Conservation (phyloP, 2,329 filamentous ascomycete species). For the Aspergillus oerlinghausenensis region DNA sequence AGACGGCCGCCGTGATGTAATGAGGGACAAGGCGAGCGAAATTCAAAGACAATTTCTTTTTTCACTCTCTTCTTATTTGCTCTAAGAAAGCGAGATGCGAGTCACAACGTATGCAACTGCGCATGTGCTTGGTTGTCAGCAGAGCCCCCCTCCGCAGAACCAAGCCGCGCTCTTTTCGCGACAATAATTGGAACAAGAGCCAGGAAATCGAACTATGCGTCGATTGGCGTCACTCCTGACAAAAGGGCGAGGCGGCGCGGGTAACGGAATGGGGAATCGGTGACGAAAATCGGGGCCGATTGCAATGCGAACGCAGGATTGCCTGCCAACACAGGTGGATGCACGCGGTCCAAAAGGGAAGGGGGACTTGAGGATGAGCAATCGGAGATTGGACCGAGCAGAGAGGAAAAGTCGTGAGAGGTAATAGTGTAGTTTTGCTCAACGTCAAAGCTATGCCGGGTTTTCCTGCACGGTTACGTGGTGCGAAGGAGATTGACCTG, state of each 20-base stretch:
- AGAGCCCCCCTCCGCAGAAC: conserved; percentile 17
- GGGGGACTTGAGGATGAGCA: conserved; percentile 18
- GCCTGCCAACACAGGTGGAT: conserved; percentile 32
- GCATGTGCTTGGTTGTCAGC: conserved; percentile 25
- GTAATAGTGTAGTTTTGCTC: conserved; percentile 23
- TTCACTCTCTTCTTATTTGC: background rate
- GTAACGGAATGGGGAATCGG: conserved; percentile 15
- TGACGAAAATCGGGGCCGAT: conserved; percentile 21
- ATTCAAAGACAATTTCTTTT: conserved; percentile 2
- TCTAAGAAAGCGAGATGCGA: conserved; percentile 14
- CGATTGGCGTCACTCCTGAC: conserved; percentile 10
- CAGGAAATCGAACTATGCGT: conserved; percentile 5
- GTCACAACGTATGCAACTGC: conserved; percentile 21
- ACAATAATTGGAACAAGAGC: background rate
- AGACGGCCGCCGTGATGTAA: conserved; percentile 10
- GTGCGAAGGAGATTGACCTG: conserved; percentile 24
- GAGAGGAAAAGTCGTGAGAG: conserved; percentile 18
- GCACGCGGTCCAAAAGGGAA: conserved; percentile 34
- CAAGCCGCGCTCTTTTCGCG: conserved; percentile 3
- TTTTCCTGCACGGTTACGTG: conserved; percentile 34
- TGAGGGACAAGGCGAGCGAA: conserved; percentile 1
- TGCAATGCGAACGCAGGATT: conserved; percentile 25
- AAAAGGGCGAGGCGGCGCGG: conserved; percentile 13
- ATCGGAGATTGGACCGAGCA: conserved; percentile 27
- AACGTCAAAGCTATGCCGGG: conserved; percentile 24